phyloP scores from a whole-genome alignment of 495 filamentous ascomycete genomes.

The Coniosporium apollinis region DNA sequence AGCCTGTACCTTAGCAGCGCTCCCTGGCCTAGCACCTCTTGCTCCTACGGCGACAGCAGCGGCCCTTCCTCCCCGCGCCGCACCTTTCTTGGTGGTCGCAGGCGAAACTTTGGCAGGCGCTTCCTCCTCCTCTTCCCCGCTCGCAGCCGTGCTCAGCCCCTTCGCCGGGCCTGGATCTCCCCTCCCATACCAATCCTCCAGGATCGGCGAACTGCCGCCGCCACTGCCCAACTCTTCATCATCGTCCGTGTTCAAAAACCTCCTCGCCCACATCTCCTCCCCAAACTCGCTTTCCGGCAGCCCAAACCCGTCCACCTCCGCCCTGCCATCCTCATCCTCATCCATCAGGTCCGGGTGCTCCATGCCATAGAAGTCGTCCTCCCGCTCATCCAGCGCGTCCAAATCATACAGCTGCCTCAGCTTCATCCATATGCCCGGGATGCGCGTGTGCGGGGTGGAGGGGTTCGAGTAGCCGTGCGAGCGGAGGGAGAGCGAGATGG shows the following conservation, averaged over 20 bases:
- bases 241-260: constrained; percentile 29
- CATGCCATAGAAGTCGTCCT: too few species aligned
- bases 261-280: constrained; percentile 52
- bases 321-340: constrained; percentile 28
- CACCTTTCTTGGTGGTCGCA: constrained; percentile 3
- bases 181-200: constrained; percentile 14
- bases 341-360: constrained; percentile 10
- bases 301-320: constrained; percentile 31
- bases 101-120: background rate
- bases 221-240: constrained; percentile 38
- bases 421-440: constrained; percentile 84
- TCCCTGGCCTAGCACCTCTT: constrained; percentile 18
- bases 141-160: constrained; percentile 1
- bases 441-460: constrained; percentile 55
- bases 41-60: background rate
- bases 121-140: constrained; percentile 1
- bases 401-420: constrained; percentile 73
- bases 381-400: constrained; percentile 73
- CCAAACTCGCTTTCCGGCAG: constrained; percentile 66
- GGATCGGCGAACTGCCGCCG: constrained; percentile 27
- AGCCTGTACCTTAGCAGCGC: too few species aligned
- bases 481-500: constrained; percentile 69
- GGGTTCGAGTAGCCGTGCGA: constrained; percentile 67
- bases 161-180: constrained; percentile 5
- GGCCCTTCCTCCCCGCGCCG: background rate